Evolutionary conservation across 306 rosid species (phyloP).

Genomic region (Rubus parviflorus): DNA sequence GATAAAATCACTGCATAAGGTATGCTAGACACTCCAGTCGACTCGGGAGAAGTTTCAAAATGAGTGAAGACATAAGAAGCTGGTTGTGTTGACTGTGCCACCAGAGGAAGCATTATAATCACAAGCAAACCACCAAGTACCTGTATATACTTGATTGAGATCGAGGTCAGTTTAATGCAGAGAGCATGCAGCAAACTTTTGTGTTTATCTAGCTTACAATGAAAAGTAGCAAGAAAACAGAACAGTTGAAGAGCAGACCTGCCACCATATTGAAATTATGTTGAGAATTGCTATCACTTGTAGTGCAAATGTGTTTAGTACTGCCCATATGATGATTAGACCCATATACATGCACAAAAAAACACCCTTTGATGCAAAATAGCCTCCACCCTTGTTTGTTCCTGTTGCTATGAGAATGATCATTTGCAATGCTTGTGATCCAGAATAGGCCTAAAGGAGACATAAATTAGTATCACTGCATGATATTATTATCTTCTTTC

Average conservation of each 20-base stretch:
- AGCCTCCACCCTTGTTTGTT: conserved; percentile 32
- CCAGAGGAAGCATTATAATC: conserved; percentile 27
- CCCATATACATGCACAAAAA: conserved; percentile 24
- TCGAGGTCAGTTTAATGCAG: neutral
- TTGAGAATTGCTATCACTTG: conserved; percentile 28
- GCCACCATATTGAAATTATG: conserved; percentile 34
- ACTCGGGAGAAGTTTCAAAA: conserved; percentile 26
- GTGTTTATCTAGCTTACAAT: neutral
- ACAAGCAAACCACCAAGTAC: conserved; percentile 26
- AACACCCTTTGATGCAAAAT: conserved; percentile 24
- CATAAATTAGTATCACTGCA: no score
- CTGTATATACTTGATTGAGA: conserved; percentile 4
- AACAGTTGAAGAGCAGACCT: conserved; percentile 18
- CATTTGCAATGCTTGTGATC: conserved; percentile 28
- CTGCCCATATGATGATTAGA: conserved; percentile 25
- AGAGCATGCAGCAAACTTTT: no score
- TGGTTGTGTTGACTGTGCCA: conserved; percentile 21
- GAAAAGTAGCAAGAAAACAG: neutral
- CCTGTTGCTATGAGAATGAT: conserved; percentile 29
- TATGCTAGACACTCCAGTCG: conserved; percentile 24
- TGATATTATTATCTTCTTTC: no score
- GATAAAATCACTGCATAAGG: conserved; percentile 34
- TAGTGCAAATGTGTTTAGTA: conserved; percentile 28
- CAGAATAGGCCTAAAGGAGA: conserved; percentile 27
- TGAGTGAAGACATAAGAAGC: conserved; percentile 31